A percentile compares a stretch with the other conserved stretches of the same genome.
Conservation (phyloP, 2,329 filamentous ascomycete genomes). For the Mycogone perniciosa region DNA sequence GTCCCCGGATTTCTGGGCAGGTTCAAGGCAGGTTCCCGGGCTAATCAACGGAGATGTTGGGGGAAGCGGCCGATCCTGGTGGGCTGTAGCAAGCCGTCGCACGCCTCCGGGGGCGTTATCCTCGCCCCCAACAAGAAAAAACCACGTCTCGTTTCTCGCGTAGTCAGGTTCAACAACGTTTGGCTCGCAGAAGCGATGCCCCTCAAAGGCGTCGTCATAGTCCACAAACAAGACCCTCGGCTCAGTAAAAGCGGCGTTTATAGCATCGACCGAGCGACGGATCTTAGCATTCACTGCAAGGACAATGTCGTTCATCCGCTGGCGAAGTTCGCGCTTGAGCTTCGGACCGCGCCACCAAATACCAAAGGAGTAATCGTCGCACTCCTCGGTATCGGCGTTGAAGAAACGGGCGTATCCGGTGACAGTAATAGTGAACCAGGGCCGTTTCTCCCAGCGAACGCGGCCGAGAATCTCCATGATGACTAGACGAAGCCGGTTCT, state of each 20-base stretch:
- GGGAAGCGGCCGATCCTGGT: constrained; percentile 17
- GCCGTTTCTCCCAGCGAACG: constrained; percentile 38
- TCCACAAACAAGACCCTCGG: constrained; percentile 39
- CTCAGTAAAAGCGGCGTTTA: constrained; percentile 32
- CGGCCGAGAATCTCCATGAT: constrained; percentile 39
- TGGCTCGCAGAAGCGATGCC: constrained; percentile 39
- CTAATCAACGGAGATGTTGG: constrained; percentile 30
- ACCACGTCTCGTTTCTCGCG: constrained; percentile 38
- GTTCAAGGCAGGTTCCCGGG: constrained; percentile 29
- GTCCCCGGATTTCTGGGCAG: constrained; percentile 31
- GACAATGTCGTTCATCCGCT: constrained; percentile 40
- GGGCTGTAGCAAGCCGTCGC: background rate
- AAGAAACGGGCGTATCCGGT: constrained; percentile 45
- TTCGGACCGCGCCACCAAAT: constrained; percentile 40
- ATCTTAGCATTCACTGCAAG: constrained; percentile 36
- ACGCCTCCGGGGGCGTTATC: constrained; percentile 27
- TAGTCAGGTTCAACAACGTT: constrained; percentile 39
- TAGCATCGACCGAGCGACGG: constrained; percentile 25
- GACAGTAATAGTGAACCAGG: constrained; percentile 37
- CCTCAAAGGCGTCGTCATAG: constrained; percentile 38
- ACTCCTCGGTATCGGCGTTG: constrained; percentile 36
- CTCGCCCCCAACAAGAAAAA: constrained; percentile 40
- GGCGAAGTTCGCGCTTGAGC: constrained; percentile 33
- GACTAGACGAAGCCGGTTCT: constrained; percentile 31
- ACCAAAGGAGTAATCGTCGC: constrained; percentile 38